Evolutionary conservation across 2,329 filamentous ascomycete genomes (phyloP), one percentile per base, ranked within the genome.

Genomic region (Cladophialophora bantiana): DNA sequence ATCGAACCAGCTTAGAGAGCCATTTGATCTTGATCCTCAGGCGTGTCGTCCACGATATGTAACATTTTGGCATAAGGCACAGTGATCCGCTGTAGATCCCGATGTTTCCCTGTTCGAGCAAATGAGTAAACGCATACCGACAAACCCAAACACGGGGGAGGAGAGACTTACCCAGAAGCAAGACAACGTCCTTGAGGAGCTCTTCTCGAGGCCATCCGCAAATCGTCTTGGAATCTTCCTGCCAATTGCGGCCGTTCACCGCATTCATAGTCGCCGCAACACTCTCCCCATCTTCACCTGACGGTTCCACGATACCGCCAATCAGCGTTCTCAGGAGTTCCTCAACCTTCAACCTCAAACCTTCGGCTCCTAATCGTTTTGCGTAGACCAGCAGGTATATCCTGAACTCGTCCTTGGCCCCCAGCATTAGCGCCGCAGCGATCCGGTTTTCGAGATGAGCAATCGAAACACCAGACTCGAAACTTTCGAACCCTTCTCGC

Each of bases 371-470:
- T 5, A 99, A 86, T 0, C 95, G 89, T 81, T 97, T 98, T 3
- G 94, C 94, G 75, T 99, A 99, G 93, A 98, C 98, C 75, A 93
- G 90, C n/a, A 99, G 82, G 75, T 98, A 98, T 1, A 97, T 84
- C 65, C 93, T 88, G 80, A 98, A 99, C 77, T 99, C 95, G 66
- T 98, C 94, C 73, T 89, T 90, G 0, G 95, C 90, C 3, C 90
- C 92, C 0, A 99, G 82, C 67, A 92, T 90, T 75, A 96, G 81
- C 0, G 95, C 92, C 3, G 93, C 96, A 2, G 95, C 94, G 54
- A 99, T 89, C 45, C 96, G 88, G 74, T 97, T 98, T 78, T 99
- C 95, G 12, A 99, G 83, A 80, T 99, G 95, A 6, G 94, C 94
- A 70, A 99, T 93, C 62, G 92, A 96, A 57, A 97, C 91, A 52